A percentile compares a stretch with the other conserved stretches of the same genome.
These are phyloP conservation scores for Solanum lycopersicoides DNA, from an alignment of 257 asterid species.

Conservation along the genomic window DNA sequence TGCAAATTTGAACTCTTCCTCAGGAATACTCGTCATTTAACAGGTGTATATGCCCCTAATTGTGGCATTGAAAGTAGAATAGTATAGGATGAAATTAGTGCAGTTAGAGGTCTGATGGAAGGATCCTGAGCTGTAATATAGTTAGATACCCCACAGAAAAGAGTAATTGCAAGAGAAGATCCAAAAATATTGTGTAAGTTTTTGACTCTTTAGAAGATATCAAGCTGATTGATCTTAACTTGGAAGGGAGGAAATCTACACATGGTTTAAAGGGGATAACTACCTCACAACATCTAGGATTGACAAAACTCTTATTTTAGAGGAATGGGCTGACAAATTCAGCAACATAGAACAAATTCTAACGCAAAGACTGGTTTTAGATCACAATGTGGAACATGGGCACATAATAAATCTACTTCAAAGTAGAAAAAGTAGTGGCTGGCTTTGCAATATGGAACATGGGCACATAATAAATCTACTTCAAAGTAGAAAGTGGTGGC, in stretches of 20 bases:
- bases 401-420: neutral
- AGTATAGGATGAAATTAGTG: neutral
- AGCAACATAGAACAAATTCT: neutral
- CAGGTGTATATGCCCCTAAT: neutral
- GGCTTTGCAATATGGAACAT: neutral
- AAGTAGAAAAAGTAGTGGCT: neutral
- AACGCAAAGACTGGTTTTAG: neutral
- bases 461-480: too few species aligned
- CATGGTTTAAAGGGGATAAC: neutral
- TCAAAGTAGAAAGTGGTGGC: too few species aligned
- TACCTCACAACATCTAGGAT: neutral
- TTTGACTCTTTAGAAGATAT: neutral
- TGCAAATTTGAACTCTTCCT: neutral
- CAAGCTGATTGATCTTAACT: neutral
- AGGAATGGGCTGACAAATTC: neutral
- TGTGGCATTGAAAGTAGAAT: neutral
- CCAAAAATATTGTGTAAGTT: neutral
- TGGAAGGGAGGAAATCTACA: neutral
- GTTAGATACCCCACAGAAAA: neutral
- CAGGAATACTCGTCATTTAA: neutral
- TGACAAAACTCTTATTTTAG: neutral
- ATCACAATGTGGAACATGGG: neutral
- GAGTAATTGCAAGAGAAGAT: neutral
- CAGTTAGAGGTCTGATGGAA: neutral
- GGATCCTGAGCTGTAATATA: neutral